Percentiles rank a stretch among this genome's conserved stretches.
Conservation (phyloP, 352 stramenopile genomes). For the Saprolegnia parasitica region DNA sequence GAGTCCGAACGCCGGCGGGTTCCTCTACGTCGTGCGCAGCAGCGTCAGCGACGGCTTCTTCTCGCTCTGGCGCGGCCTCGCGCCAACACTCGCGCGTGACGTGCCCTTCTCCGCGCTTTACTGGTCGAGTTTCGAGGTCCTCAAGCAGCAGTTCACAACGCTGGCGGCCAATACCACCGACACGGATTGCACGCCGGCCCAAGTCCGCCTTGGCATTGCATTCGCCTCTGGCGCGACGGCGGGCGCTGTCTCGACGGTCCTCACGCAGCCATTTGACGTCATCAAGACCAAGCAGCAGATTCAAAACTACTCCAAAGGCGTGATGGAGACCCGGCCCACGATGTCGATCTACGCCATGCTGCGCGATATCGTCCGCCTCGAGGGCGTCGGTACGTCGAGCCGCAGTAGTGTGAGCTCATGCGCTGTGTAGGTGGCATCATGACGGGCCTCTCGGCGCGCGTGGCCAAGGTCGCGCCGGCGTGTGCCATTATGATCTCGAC, state of each 20-base stretch:
- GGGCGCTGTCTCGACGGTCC: conserved; percentile 78
- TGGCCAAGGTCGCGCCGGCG: conserved; percentile 65
- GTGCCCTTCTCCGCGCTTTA: conserved; percentile 95
- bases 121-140: conserved; percentile 87
- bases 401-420: not conserved
- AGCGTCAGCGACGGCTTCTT: conserved; percentile 42
- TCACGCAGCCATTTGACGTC: conserved; percentile 94
- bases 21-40: conserved; percentile 40
- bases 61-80: conserved; percentile 65
- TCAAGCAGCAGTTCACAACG: conserved; percentile 47
- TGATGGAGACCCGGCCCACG: conserved; percentile 18
- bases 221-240: conserved; percentile 81
- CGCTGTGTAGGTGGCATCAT: conserved; percentile 36
- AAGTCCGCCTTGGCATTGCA: conserved; percentile 47
- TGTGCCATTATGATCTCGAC: conserved; percentile 79
- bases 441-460: conserved; percentile 46
- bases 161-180: conserved; percentile 31
- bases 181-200: conserved; percentile 28
- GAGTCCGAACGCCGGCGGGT: conserved; percentile 47
- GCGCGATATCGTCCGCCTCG: conserved; percentile 40
- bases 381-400: conserved; percentile 32
- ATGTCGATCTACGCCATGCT: conserved; percentile 45
- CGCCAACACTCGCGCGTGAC: conserved; percentile 88
- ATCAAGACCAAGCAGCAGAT: conserved; percentile 90
- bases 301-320: conserved; percentile 42